Percentiles rank a stretch among this genome's conserved stretches.
phyloP scores from a whole-genome alignment of 2,329 filamentous ascomycete species.

The Pseudodiploospora longispora region DNA sequence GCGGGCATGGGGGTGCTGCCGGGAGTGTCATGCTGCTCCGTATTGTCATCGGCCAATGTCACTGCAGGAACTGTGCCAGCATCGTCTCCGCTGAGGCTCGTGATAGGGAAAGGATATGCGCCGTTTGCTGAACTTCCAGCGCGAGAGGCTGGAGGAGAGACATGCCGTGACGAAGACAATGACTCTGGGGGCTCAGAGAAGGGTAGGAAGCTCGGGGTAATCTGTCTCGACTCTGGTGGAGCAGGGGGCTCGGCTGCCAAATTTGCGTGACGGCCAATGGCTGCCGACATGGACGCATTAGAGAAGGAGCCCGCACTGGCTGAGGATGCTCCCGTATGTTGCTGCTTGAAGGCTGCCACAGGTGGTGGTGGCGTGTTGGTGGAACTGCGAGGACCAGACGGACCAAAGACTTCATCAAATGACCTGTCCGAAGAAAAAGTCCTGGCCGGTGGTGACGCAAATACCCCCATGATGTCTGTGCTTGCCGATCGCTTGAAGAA shows the following conservation, averaged over 20 bases:
- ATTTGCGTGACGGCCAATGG: slow-evolving; percentile 55
- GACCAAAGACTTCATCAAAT: slow-evolving; percentile 83
- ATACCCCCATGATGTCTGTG: slow-evolving; percentile 50
- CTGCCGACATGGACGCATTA: slow-evolving; percentile 47
- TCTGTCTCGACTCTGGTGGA: slow-evolving; percentile 66
- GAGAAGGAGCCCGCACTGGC: slow-evolving; percentile 44
- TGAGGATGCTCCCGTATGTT: slow-evolving; percentile 49
- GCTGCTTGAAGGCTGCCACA: slow-evolving; percentile 36
- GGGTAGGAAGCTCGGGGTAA: slow-evolving; percentile 68
- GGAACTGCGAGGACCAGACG: slow-evolving; percentile 45
- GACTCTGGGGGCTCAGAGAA: slow-evolving; percentile 61
- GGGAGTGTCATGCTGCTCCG: slow-evolving; percentile 16
- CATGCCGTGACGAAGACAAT: slow-evolving; percentile 68
- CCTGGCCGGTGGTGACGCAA: slow-evolving; percentile 38
- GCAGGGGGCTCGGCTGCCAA: slow-evolving; percentile 49
- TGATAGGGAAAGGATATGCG: slow-evolving; percentile 18
- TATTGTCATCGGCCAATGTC: slow-evolving; percentile 7
- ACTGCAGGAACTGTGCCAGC: slow-evolving; percentile 15
- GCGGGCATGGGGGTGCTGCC: slow-evolving; percentile 18
- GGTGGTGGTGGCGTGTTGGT: slow-evolving; percentile 35
- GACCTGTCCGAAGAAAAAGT: slow-evolving; percentile 51
- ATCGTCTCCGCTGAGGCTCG: slow-evolving; percentile 12
- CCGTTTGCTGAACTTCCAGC: slow-evolving; percentile 41
- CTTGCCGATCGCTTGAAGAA: slow-evolving; percentile 74
- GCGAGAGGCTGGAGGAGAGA: slow-evolving; percentile 57